Evolutionary conservation across 495 filamentous ascomycete genomes (phyloP).

Genomic region (Daldinia bambusicola): DNA sequence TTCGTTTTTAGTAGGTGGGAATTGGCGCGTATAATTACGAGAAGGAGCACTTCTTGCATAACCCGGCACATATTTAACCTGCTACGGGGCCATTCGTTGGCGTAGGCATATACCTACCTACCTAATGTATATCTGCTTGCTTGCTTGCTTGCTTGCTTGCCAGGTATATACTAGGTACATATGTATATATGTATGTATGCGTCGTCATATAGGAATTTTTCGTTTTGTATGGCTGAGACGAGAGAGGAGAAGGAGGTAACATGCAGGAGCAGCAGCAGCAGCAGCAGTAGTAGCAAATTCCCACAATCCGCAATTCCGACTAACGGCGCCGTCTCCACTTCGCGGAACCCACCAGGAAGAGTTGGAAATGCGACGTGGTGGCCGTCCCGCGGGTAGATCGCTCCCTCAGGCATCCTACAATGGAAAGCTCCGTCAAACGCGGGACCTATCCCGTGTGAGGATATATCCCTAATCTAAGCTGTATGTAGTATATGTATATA

Average conservation of each 20-base stretch:
- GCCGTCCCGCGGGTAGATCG: conserved; percentile 3
- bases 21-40: neutral
- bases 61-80: neutral
- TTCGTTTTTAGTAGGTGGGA: neutral
- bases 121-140: neutral
- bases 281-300: neutral
- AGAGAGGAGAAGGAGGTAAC: neutral
- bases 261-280: neutral
- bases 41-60: neutral
- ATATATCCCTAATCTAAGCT: neutral
- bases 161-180: too few relatives aligned
- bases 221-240: neutral
- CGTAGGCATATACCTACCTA: too few relatives aligned
- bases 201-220: neutral
- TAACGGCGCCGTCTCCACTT: conserved; percentile 19
- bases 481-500: too few relatives aligned
- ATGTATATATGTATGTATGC: neutral
- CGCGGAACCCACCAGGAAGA: conserved; percentile 16
- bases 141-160: neutral
- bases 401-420: conserved; percentile 7
- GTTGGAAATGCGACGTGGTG: neutral
- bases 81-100: neutral
- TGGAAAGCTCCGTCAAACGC: conserved; percentile 5
- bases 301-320: conserved; percentile 16
- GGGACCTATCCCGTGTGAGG: neutral